Evolutionary conservation across 2,329 filamentous ascomycete species (phyloP).

Genomic region (Colletotrichum echinochloae): DNA sequence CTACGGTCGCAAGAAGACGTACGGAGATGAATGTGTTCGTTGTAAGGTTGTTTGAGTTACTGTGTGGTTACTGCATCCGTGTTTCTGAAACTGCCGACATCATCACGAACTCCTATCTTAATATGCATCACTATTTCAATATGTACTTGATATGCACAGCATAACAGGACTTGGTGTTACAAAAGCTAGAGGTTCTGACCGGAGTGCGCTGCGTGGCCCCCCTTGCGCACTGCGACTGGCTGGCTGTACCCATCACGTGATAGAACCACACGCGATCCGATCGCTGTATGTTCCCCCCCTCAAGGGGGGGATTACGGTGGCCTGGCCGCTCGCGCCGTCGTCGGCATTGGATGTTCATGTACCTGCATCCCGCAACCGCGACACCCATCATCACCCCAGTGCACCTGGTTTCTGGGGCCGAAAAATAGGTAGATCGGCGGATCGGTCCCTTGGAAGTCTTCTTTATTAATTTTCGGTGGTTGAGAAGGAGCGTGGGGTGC

Average conservation of each 20-base stretch:
- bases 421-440: slow-evolving; percentile 26
- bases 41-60: neutral
- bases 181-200: neutral
- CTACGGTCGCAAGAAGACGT: neutral
- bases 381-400: slow-evolving; percentile 25
- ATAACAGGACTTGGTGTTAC: neutral
- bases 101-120: neutral
- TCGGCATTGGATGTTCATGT: slow-evolving; percentile 39
- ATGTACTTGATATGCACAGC: neutral
- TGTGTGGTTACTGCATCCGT: neutral
- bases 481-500: slow-evolving; percentile 14
- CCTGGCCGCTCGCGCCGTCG: slow-evolving; percentile 35
- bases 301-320: slow-evolving; percentile 34
- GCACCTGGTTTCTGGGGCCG: slow-evolving; percentile 33
- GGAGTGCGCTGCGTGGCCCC: slow-evolving; percentile 15
- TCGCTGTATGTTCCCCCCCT: slow-evolving; percentile 32
- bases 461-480: slow-evolving; percentile 4
- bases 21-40: neutral
- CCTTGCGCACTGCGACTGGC: slow-evolving; percentile 24
- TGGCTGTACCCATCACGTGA: slow-evolving; percentile 23
- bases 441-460: neutral
- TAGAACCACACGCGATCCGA: slow-evolving; percentile 30
- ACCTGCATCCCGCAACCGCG: slow-evolving; percentile 32
- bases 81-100: neutral
- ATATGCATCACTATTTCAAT: neutral